Percentiles rank a stretch among this genome's conserved stretches.
These are phyloP conservation scores for Wallacemonas rigidus DNA, from an alignment of 208 protist species.

Conservation along the genomic window DNA sequence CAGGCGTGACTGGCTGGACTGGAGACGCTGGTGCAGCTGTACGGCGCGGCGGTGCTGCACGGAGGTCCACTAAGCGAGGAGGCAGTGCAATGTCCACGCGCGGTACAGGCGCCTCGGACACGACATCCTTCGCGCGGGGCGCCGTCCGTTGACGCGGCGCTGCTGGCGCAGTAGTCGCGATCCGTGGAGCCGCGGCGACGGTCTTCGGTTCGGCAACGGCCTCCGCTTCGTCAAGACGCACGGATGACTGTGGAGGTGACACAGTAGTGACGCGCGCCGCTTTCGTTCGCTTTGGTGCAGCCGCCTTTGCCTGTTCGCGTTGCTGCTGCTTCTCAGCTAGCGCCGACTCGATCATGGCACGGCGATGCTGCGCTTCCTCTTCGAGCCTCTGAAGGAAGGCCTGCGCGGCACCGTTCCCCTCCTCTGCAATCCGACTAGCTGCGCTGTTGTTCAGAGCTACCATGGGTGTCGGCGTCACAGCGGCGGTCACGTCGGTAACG, in stretches of 20 bases:
- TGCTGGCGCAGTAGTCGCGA: neutral
- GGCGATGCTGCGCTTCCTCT: constrained; percentile 10
- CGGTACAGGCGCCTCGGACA: neutral
- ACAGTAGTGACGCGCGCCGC: neutral
- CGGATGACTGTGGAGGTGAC: neutral
- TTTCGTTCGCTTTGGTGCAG: neutral
- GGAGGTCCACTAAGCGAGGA: neutral
- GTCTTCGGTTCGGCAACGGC: neutral
- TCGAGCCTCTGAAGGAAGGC: constrained; percentile 9
- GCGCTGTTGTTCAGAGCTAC: no score
- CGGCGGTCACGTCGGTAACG: neutral
- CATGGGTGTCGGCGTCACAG: no score
- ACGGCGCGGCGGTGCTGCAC: neutral
- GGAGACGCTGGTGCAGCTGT: neutral
- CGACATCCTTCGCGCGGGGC: neutral
- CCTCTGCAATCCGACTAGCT: neutral
- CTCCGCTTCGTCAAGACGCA: constrained; percentile 13
- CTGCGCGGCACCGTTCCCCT: neutral
- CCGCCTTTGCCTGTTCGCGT: constrained; percentile 14
- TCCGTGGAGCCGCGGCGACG: neutral
- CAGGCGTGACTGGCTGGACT: neutral
- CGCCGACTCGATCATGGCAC: constrained; percentile 17
- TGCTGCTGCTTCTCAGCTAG: constrained; percentile 12
- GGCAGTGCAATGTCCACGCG: neutral
- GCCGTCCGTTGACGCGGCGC: neutral